Evolutionary conservation across 2,329 filamentous ascomycete species (phyloP).

Genomic region (Aspergillus sp.): DNA sequence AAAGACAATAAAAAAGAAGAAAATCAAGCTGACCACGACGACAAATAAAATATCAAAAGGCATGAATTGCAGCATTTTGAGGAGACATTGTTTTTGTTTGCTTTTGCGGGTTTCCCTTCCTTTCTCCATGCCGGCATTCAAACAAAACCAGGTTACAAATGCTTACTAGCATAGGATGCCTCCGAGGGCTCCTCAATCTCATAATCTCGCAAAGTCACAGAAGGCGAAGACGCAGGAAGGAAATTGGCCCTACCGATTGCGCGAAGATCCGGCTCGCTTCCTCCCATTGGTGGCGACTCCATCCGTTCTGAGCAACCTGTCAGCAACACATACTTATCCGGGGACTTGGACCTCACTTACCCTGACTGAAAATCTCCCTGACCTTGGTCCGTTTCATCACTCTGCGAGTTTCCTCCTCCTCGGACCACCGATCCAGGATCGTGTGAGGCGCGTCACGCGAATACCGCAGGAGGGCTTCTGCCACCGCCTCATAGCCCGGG

Average conservation of each 20-base stretch:
- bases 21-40: not conserved
- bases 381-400: conserved; percentile 39
- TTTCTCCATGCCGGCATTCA: not conserved
- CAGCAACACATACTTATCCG: not conserved
- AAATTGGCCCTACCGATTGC: conserved; percentile 35
- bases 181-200: conserved; percentile 39
- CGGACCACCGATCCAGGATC: conserved; percentile 59
- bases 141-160: conserved; percentile 9
- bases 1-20: not conserved
- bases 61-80: not conserved
- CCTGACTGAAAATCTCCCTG: conserved; percentile 36
- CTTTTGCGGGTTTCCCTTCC: not conserved
- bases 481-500: conserved; percentile 62
- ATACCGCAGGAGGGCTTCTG: conserved; percentile 49
- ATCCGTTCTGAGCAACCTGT: not conserved
- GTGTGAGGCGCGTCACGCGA: conserved; percentile 54
- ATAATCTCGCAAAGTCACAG: conserved; percentile 34
- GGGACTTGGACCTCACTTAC: conserved; percentile 20
- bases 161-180: conserved; percentile 7
- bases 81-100: not conserved
- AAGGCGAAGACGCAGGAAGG: conserved; percentile 25
- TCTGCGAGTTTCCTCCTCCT: conserved; percentile 50
- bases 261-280: conserved; percentile 27
- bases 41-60: not conserved
- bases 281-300: conserved; percentile 15